These are phyloP conservation scores for Penicillium digitatum DNA, from an alignment of 2,329 filamentous ascomycete genomes.

Conservation along the genomic window DNA sequence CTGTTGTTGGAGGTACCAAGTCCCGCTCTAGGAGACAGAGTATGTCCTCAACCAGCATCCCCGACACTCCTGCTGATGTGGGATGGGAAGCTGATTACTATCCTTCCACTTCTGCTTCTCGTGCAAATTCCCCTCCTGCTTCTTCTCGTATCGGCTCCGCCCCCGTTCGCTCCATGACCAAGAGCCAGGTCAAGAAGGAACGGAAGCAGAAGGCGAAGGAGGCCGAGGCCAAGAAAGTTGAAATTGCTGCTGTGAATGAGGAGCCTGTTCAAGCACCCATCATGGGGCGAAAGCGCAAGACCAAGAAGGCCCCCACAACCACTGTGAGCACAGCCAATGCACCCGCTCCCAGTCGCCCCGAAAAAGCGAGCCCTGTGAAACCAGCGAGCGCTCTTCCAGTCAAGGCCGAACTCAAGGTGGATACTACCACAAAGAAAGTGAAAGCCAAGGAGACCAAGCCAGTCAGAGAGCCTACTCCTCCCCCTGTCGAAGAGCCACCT, in stretches of 20 bases:
- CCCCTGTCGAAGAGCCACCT: conserved; percentile 21
- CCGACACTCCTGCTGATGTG: conserved; percentile 58
- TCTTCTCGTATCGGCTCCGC: conserved; percentile 56
- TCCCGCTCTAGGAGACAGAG: conserved; percentile 36
- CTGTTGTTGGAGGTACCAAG: conserved; percentile 30
- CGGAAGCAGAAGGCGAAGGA: conserved; percentile 49
- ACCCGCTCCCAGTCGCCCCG: conserved; percentile 10
- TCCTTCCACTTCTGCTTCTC: conserved; percentile 57
- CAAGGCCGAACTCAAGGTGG: conserved; percentile 24
- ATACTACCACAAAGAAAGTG: conserved; percentile 21
- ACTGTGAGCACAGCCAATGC: conserved; percentile 19
- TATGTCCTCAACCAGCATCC: conserved; percentile 55
- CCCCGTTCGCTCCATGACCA: conserved; percentile 57
- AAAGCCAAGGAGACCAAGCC: conserved; percentile 24
- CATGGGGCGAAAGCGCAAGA: conserved; percentile 59
- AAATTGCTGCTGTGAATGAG: conserved; percentile 39
- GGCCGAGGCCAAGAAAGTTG: conserved; percentile 43
- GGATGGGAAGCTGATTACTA: conserved; percentile 57
- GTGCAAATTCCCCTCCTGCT: conserved; percentile 55
- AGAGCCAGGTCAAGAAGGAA: conserved; percentile 61
- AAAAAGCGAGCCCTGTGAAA: conserved; percentile 19
- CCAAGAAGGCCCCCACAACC: conserved; percentile 43
- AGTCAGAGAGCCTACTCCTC: conserved; percentile 20
- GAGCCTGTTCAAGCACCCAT: conserved; percentile 59
- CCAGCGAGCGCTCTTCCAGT: conserved; percentile 12